Evolutionary conservation across 345 rosid genomes (phyloP).

Genomic region (Acer saccharum): DNA sequence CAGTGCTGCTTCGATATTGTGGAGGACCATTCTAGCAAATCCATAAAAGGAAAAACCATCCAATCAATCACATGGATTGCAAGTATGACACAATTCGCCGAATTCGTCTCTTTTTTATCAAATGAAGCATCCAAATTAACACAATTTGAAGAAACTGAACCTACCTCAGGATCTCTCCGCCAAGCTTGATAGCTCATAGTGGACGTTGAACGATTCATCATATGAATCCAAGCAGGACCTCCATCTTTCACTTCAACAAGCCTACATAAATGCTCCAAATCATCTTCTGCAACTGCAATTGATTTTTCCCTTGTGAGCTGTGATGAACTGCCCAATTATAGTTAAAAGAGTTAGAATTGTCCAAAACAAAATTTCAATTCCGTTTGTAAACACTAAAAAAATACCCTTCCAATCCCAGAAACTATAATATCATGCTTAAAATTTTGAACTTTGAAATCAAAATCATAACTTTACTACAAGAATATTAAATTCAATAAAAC

Average conservation of each 20-base stretch:
- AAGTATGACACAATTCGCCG: not conserved
- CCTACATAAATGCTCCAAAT: conserved; percentile 63
- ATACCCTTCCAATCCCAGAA: not conserved
- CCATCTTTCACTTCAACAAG: conserved; percentile 90
- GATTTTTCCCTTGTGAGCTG: conserved; percentile 35
- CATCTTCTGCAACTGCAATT: conserved; percentile 55
- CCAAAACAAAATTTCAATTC: conserved; percentile 12
- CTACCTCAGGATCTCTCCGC: conserved; percentile 89
- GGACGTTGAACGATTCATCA: conserved; percentile 86
- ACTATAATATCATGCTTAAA: not conserved
- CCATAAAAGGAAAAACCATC: conserved; percentile 14
- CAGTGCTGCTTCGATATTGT: conserved; percentile 81
- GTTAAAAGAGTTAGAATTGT: not conserved
- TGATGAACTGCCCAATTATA: conserved; percentile 40
- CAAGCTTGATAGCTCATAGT: conserved; percentile 85
- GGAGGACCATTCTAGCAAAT: conserved; percentile 77
- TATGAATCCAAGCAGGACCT: conserved; percentile 93
- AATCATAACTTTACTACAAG: not conserved
- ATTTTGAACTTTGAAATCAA: not conserved
- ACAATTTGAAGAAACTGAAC: conserved; percentile 2
- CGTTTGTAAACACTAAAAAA: not conserved
- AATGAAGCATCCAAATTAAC: not conserved
- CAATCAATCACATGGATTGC: conserved; percentile 26
- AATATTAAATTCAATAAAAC: not conserved
- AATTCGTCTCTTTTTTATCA: not conserved